Evolutionary conservation across 2,329 filamentous ascomycete genomes (phyloP).

Genomic region (Ustulina deusta): DNA sequence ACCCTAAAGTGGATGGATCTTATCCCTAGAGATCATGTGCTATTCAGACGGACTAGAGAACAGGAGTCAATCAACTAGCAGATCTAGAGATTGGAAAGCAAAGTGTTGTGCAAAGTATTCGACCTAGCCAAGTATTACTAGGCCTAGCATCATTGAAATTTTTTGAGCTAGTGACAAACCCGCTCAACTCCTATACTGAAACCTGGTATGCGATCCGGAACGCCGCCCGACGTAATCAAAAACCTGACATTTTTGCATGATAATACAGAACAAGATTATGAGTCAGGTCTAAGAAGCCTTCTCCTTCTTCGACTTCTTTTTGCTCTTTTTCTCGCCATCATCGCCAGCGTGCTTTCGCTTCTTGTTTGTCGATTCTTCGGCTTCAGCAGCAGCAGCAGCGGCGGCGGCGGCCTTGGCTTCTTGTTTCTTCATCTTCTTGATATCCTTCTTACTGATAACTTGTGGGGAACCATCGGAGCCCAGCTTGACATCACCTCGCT

Average conservation of each 20-base stretch:
- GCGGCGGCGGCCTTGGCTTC: constrained; percentile 66
- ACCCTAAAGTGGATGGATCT: too few species aligned
- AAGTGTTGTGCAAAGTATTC: constrained; percentile 20
- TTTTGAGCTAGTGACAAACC: constrained; percentile 40
- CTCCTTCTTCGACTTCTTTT: constrained; percentile 75
- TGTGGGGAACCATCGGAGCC: constrained; percentile 73
- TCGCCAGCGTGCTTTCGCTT: constrained; percentile 79
- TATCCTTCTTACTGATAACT: constrained; percentile 79
- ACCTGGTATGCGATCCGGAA: constrained; percentile 51
- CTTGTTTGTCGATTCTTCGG: constrained; percentile 64
- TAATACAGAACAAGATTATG: constrained; percentile 47
- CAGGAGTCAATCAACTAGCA: constrained; percentile 17
- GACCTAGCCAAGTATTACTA: constrained; percentile 24
- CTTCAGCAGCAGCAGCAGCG: constrained; percentile 59
- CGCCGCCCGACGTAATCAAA: constrained; percentile 46
- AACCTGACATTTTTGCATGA: constrained; percentile 45
- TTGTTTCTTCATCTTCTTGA: constrained; percentile 77
- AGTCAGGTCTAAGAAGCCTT: constrained; percentile 61
- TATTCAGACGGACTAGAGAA: neutral
- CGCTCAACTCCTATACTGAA: constrained; percentile 46
- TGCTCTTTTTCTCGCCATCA: constrained; percentile 68
- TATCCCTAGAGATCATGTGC: too few species aligned
- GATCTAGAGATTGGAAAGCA: neutral
- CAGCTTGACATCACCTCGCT: constrained; percentile 78
- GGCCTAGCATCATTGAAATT: constrained; percentile 37